Conservation (phyloP, 164 flowering plant species). For the Brasenia schreberi region DNA sequence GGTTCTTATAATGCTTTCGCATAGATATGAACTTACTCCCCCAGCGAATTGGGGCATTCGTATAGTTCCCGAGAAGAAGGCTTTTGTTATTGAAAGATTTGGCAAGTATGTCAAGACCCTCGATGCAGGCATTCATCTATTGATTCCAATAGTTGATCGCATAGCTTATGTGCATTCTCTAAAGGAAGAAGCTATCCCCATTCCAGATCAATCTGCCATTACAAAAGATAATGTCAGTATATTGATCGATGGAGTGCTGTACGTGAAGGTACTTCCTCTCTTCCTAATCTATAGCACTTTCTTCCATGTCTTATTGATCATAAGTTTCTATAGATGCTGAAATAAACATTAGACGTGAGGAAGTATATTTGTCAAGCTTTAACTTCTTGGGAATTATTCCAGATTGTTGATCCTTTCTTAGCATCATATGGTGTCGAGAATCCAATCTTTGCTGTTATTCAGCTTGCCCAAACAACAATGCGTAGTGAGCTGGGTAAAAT, state of each 20-base stretch:
- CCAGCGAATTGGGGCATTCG: constrained; percentile 82
- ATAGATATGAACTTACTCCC: constrained; percentile 35
- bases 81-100: constrained; percentile 74
- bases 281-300: not conserved
- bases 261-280: constrained; percentile 44
- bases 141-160: constrained; percentile 71
- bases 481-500: constrained; percentile 93
- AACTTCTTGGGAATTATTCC: not conserved
- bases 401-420: constrained; percentile 69
- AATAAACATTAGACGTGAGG: not conserved
- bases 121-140: constrained; percentile 66
- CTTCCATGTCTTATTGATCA: not conserved
- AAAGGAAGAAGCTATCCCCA: constrained; percentile 82
- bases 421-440: constrained; percentile 95
- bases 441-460: constrained; percentile 72
- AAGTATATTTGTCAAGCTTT: no score
- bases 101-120: constrained; percentile 77
- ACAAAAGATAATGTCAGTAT: constrained; percentile 93
- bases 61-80: constrained; percentile 81
- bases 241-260: constrained; percentile 69
- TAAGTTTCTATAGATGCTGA: not conserved
- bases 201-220: constrained; percentile 81
- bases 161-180: constrained; percentile 88
- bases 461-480: constrained; percentile 95
- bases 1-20: not conserved